phyloP scores from a whole-genome alignment of 129 eudicot genomes.

The Escallonia herrerae region DNA sequence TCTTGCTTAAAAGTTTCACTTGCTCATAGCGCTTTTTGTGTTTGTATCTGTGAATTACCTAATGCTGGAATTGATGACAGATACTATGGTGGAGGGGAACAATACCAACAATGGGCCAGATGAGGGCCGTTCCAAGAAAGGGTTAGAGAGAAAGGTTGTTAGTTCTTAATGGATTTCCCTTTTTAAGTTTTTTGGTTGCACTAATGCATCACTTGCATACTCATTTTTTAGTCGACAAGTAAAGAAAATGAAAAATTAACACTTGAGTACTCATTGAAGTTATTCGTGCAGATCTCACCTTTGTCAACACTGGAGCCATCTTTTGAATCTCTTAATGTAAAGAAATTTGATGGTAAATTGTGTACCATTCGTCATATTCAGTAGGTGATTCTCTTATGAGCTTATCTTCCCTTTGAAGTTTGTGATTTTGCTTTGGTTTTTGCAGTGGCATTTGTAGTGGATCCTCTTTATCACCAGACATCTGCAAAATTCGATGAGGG shows the following conservation, averaged over 20 bases:
- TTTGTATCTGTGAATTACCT: not conserved
- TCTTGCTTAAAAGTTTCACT: too few species aligned
- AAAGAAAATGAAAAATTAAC: too few species aligned
- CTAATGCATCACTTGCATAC: not conserved
- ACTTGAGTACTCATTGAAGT: not conserved
- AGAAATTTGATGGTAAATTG: slow-evolving; percentile 73
- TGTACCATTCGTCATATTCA: not conserved
- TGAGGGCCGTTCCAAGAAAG: slow-evolving; percentile 29
- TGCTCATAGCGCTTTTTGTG: too few species aligned
- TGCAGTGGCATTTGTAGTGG: slow-evolving; percentile 83
- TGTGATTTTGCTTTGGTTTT: not conserved
- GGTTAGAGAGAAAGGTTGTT: slow-evolving; percentile 44
- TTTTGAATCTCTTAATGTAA: slow-evolving; percentile 61
- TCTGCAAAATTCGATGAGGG: slow-evolving; percentile 80
- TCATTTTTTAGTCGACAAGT: too few species aligned
- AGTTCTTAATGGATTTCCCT: not conserved
- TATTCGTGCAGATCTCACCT: slow-evolving; percentile 47
- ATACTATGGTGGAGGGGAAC: slow-evolving; percentile 28
- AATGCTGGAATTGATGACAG: slow-evolving; percentile 25
- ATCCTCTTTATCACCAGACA: slow-evolving; percentile 74
- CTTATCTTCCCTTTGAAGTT: not conserved
- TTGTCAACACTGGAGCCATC: slow-evolving; percentile 62
- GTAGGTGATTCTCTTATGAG: not conserved
- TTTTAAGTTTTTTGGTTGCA: not conserved
- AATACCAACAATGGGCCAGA: slow-evolving; percentile 23